phyloP scores from a whole-genome alignment of 768 basidiomycete species.

The Lactifluus subvellereus region DNA sequence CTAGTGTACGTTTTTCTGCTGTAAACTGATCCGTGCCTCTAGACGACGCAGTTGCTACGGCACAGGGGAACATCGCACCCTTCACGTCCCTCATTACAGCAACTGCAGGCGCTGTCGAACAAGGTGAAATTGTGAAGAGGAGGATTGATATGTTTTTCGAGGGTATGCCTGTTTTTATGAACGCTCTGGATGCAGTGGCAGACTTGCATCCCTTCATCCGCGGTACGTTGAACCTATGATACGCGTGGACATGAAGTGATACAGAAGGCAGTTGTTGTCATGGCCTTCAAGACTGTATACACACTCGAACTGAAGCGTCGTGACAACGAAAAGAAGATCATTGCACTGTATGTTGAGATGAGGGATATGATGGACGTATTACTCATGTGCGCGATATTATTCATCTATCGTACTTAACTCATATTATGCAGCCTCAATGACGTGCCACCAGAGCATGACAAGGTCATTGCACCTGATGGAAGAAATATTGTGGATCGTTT shows the following conservation, averaged over 20 bases:
- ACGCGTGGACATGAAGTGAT: background rate
- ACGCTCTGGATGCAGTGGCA: slow-evolving; percentile 29
- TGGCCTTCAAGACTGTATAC: slow-evolving; percentile 46
- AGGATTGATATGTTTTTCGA: slow-evolving; percentile 27
- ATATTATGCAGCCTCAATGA: slow-evolving; percentile 30
- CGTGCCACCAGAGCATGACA: slow-evolving; percentile 27
- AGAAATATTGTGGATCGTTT: slow-evolving; percentile 33
- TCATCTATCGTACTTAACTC: background rate
- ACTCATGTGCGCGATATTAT: background rate
- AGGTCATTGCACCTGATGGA: slow-evolving; percentile 31
- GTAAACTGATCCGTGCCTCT: background rate
- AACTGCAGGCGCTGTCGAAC: background rate
- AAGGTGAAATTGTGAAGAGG: slow-evolving; percentile 13
- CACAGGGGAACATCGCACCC: background rate
- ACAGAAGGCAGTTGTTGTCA: slow-evolving; percentile 36
- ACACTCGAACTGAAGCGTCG: slow-evolving; percentile 43
- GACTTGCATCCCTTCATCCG: slow-evolving; percentile 30
- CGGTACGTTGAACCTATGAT: slow-evolving; percentile 14
- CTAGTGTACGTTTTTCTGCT: too few species aligned
- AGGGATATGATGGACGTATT: slow-evolving; percentile 40
- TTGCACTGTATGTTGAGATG: slow-evolving; percentile 45
- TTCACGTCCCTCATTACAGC: slow-evolving; percentile 2
- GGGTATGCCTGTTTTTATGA: slow-evolving; percentile 28
- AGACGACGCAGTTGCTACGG: background rate
- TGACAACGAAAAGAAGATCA: slow-evolving; percentile 47